A percentile compares a stretch with the other conserved stretches of the same genome.
Conservation (phyloP, 306 rosid genomes). For the Vicia sativa region DNA sequence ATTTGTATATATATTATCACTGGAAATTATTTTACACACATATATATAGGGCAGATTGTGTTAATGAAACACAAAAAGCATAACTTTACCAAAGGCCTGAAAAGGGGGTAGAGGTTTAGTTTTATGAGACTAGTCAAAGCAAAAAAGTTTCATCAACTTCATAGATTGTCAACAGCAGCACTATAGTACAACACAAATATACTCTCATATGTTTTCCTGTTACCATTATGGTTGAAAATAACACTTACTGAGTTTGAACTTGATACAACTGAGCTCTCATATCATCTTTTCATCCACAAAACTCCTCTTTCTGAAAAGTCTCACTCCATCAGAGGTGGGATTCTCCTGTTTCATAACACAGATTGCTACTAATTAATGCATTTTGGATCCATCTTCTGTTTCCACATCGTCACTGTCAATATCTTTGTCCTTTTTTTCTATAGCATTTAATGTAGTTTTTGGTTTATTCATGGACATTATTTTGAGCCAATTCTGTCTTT, state of each 20-base stretch:
- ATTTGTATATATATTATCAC: no score
- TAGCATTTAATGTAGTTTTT: slow-evolving; percentile 64
- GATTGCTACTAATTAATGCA: slow-evolving; percentile 54
- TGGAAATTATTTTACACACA: no score
- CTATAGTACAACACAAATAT: slow-evolving; percentile 33
- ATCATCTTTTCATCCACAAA: slow-evolving; percentile 39
- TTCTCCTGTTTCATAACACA: slow-evolving; percentile 43
- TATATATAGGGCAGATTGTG: no score
- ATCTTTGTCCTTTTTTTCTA: slow-evolving; percentile 44
- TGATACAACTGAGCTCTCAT: slow-evolving; percentile 36
- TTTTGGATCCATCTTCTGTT: slow-evolving; percentile 55
- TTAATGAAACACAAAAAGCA: slow-evolving; percentile 73
- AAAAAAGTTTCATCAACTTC: slow-evolving; percentile 41
- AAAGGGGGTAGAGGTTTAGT: slow-evolving; percentile 52
- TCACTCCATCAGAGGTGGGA: slow-evolving; percentile 48
- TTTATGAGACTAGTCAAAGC: slow-evolving; percentile 48
- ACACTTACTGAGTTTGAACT: slow-evolving; percentile 48
- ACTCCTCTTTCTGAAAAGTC: slow-evolving; percentile 55
- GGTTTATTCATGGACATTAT: slow-evolving; percentile 52
- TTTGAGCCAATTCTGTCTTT: slow-evolving; percentile 46
- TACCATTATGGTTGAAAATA: slow-evolving; percentile 35
- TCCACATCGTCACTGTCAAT: slow-evolving; percentile 48
- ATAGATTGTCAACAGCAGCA: slow-evolving; percentile 40
- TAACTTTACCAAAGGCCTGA: slow-evolving; percentile 65
- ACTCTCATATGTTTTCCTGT: slow-evolving; percentile 26